Conservation (phyloP, 1,284 basidiomycete species). For the Apiotrichum akiyoshidainum region DNA sequence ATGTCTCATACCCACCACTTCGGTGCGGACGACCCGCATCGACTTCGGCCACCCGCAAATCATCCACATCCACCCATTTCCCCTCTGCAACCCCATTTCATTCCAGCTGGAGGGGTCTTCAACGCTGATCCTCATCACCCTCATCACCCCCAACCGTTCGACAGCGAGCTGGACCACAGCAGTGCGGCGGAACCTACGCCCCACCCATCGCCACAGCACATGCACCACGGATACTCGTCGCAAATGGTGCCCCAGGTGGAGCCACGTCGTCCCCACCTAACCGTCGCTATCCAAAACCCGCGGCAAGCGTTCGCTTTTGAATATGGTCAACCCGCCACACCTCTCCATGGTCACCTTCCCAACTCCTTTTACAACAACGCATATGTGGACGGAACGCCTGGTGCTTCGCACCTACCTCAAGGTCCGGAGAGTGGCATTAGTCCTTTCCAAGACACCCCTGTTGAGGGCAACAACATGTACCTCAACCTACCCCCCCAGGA, state of each 20-base stretch:
- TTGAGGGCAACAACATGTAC: conserved; percentile 4
- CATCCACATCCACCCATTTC: not conserved
- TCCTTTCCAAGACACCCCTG: not conserved
- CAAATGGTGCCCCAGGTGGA: not conserved
- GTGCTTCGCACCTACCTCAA: not conserved
- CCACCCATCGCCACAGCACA: not conserved
- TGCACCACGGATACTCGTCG: not conserved
- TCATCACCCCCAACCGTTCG: too few relatives aligned
- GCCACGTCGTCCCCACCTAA: conserved; percentile 5
- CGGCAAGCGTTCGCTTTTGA: conserved; percentile 7
- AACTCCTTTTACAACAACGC: conserved; percentile 1
- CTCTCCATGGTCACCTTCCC: not conserved
- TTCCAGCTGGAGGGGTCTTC: not conserved
- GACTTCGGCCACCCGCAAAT: too few relatives aligned
- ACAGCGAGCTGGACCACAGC: too few relatives aligned
- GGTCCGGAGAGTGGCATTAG: not conserved
- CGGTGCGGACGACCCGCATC: too few relatives aligned
- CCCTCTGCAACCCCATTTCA: not conserved
- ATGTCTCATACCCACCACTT: too few relatives aligned
- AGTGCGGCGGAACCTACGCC: not conserved
- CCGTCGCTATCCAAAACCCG: not conserved
- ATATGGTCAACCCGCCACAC: conserved; percentile 3
- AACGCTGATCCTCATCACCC: too few relatives aligned
- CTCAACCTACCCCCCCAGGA: conserved; percentile 6
- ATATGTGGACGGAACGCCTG: not conserved